Evolutionary conservation across 495 filamentous ascomycete species (phyloP), one percentile per base, ranked within the genome.

Genomic region (Neurospora sp.): DNA sequence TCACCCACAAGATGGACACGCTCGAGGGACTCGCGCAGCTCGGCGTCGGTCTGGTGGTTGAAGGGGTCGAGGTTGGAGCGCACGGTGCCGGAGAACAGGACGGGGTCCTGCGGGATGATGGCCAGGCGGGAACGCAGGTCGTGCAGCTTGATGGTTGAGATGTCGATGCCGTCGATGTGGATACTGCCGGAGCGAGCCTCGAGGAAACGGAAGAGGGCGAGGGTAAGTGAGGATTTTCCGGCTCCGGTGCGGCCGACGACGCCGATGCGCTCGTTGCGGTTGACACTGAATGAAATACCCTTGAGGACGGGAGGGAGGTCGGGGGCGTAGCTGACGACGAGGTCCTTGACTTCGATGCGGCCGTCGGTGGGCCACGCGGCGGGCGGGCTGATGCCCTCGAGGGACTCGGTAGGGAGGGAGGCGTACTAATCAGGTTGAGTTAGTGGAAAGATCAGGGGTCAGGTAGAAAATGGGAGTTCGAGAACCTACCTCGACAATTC

Each of bases 231-330:
- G 0, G 92, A 94, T 77, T 97, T 97, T 21, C 94, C 94, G 0
- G 93, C 93, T 15, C 94, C 94, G 11, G 94, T 97, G 24, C 94
- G 90, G 13, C 94, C 94, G 10, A 96, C 92, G 1, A 97, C 90
- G 19, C 93, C 94, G 43, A 97, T 83, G 4, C 93, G 86, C 79
- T 97, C 89, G 76, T 92, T 92, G 40, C 87, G 85, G 70, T 92
- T 85, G 38, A 94, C 84, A 10, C 81, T 84, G 81, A 97, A 94
- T 37, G 83, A 88, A 34, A 97, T 84, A 0, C 89, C 92, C 76
- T 94, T 93, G 0, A 97, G 82, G 0, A 96, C 90, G 0, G 92
- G 87, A 0, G 91, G 91, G 0, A 95, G 86, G 69, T 94, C 92
- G 0, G 89, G 84, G 5, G 92, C 93, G 77, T 96, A 97, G 28